phyloP scores from a whole-genome alignment of 768 basidiomycete genomes.

The Psilocybe sp. region DNA sequence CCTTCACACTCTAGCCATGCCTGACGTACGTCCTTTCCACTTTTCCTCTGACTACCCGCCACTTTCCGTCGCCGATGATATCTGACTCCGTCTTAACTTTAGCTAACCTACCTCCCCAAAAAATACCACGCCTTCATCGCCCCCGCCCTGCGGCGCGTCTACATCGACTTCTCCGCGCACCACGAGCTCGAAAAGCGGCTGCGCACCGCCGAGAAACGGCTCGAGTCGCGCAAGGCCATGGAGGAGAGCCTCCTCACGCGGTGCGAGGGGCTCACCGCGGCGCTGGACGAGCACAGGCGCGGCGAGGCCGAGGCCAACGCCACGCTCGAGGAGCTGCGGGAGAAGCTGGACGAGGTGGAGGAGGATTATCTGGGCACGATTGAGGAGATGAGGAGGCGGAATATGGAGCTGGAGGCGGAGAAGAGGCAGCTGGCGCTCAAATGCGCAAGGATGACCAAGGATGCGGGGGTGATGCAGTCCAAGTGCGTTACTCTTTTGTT shows the following conservation, averaged over 20 bases:
- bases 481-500: too few species aligned
- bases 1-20: slow-evolving; percentile 18
- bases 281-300: slow-evolving; percentile 27
- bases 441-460: too few species aligned
- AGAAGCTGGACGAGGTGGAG: slow-evolving; percentile 5
- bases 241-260: slow-evolving; percentile 41
- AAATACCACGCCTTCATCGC: slow-evolving; percentile 48
- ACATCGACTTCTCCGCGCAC: slow-evolving; percentile 32
- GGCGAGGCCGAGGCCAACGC: slow-evolving; percentile 26
- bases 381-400: too few species aligned
- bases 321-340: slow-evolving; percentile 15
- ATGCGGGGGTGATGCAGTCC: too few species aligned
- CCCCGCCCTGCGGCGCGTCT: slow-evolving; percentile 48
- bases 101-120: slow-evolving; percentile 44
- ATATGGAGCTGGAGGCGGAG: too few species aligned
- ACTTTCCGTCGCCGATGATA: background rate
- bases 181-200: slow-evolving; percentile 29
- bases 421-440: too few species aligned
- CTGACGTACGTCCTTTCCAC: slow-evolving; percentile 20
- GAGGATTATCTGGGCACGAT: background rate
- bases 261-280: slow-evolving; percentile 38
- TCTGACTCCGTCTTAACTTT: slow-evolving; percentile 8
- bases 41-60: too few species aligned
- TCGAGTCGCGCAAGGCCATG: slow-evolving; percentile 34
- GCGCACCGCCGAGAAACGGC: slow-evolving; percentile 32